Base-by-base conservation (phyloP, 345 rosid species). In the Euphorbia pulcherrima region DNA sequence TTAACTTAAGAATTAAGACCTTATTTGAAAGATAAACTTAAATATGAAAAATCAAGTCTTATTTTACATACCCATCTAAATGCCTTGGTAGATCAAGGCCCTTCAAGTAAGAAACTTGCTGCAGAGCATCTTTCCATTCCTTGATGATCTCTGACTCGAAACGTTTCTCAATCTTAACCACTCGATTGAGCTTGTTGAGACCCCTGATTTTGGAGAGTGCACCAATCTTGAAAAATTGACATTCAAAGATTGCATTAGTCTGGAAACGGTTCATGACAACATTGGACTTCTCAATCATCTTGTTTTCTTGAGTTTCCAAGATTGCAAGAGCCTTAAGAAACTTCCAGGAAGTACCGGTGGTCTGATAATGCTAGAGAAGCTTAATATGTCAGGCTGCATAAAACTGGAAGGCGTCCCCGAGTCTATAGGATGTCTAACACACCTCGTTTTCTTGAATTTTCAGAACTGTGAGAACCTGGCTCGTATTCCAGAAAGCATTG, bases 181-280 rank as follows among this genome's bases (percentile, higher is more conserved):
- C 33, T 72, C 66, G 0, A 35, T 11, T 21, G 18, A 58, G 28
- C 69, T 72, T 18, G 41, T 3, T 18, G 24, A 52, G 47, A 46
- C 48, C 28, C 41, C 53, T 8, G 30, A 65, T 21, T 72, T 72
- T 26, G 29, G 39, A n/a, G 53, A 21, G 9, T 29, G 60, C 37
- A 55, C 60, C 2, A 59, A 41, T 57, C 60, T 72, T 46, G 64
- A 58, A 48, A 57, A 24, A 8, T 8, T 72, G 59, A 26, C 24
- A 16, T 65, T 72, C 47, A 59, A 50, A 29, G 66, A n/a, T 26
- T 72, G 75, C 70, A 20, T 58, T 20, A 65, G 66, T 3, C 39
- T 72, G 70, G 51, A 21, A 29, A 4, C 48, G 14, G 41, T 72
- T 59, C 51, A 65, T 58, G 33, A 55, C 18, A 24, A n/a, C 29